Percentiles rank a stretch among this genome's conserved stretches.
phyloP scores from a whole-genome alignment of 192 early-diverging fungal species.

The Backusella morwellensis region DNA sequence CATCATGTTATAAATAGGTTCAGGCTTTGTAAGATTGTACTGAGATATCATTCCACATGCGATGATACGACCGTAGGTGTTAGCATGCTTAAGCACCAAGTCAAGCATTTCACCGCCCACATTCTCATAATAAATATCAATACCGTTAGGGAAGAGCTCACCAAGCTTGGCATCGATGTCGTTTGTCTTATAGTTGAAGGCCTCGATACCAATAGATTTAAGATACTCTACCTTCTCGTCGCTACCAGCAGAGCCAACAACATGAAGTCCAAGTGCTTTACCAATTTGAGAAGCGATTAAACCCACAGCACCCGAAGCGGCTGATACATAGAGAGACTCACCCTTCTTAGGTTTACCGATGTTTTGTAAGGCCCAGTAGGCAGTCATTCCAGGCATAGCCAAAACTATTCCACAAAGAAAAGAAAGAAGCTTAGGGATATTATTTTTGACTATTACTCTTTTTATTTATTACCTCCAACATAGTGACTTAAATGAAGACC shows the following conservation, averaged over 20 bases:
- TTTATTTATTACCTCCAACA: slow-evolving; percentile 36
- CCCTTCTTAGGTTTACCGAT: slow-evolving; percentile 74
- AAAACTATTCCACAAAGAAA: slow-evolving; percentile 33
- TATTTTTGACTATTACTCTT: too few species aligned
- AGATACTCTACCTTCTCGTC: slow-evolving; percentile 84
- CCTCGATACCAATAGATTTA: slow-evolving; percentile 71
- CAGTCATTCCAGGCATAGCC: slow-evolving; percentile 83
- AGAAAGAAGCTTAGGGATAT: too few species aligned
- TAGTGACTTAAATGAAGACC: slow-evolving; percentile 55
- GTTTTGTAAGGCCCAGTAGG: slow-evolving; percentile 58
- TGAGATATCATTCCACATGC: slow-evolving; percentile 75
- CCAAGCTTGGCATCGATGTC: slow-evolving; percentile 50
- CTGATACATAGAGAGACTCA: slow-evolving; percentile 81
- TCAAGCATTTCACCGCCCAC: slow-evolving; percentile 83
- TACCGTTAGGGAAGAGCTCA: slow-evolving; percentile 68
- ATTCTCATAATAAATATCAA: slow-evolving; percentile 87
- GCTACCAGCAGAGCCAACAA: slow-evolving; percentile 79
- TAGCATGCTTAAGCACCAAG: slow-evolving; percentile 59
- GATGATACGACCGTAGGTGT: slow-evolving; percentile 62
- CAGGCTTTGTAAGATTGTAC: slow-evolving; percentile 52
- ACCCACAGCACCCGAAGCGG: slow-evolving; percentile 73
- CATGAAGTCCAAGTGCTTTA: slow-evolving; percentile 68
- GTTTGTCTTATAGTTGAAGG: slow-evolving; percentile 90
- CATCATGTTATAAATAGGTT: slow-evolving; percentile 56
- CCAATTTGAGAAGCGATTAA: slow-evolving; percentile 75